Conservation (phyloP, 164 flowering plant genomes). For the Buxus sempervirens region DNA sequence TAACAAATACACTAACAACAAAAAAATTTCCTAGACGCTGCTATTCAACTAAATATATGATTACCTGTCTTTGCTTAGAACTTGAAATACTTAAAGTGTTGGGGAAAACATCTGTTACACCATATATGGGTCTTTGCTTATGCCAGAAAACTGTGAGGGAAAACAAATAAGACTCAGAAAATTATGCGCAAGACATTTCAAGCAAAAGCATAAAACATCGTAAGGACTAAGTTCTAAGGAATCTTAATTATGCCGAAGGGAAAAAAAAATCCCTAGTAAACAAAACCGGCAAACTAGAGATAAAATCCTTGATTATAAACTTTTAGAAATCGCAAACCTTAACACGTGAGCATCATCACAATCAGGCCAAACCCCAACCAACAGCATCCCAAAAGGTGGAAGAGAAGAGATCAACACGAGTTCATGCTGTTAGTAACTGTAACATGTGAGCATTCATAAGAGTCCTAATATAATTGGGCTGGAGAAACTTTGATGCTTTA, state of each 20-base stretch:
- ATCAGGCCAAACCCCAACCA: neutral
- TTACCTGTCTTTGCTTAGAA: too few species aligned
- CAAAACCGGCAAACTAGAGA: neutral
- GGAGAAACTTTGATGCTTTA: too few species aligned
- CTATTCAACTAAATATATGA: too few species aligned
- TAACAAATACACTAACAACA: too few species aligned
- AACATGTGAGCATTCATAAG: too few species aligned
- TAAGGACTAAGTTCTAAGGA: neutral
- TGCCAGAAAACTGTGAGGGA: neutral
- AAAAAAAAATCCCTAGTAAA: constrained; percentile 1
- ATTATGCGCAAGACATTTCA: neutral
- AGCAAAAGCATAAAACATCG: neutral
- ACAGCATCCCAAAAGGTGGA: neutral
- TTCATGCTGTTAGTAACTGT: neutral
- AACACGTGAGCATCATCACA: neutral
- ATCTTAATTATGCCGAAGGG: neutral
- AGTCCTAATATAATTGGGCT: too few species aligned
- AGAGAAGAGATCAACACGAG: neutral
- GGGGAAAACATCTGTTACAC: too few species aligned
- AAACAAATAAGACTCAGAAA: neutral
- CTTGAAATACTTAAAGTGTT: too few species aligned
- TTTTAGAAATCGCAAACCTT: neutral
- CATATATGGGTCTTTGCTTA: too few species aligned
- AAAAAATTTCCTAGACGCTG: too few species aligned
- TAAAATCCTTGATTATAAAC: neutral